phyloP scores from a whole-genome alignment of 2,329 filamentous ascomycete genomes.

The Colletotrichum chlorophyti region DNA sequence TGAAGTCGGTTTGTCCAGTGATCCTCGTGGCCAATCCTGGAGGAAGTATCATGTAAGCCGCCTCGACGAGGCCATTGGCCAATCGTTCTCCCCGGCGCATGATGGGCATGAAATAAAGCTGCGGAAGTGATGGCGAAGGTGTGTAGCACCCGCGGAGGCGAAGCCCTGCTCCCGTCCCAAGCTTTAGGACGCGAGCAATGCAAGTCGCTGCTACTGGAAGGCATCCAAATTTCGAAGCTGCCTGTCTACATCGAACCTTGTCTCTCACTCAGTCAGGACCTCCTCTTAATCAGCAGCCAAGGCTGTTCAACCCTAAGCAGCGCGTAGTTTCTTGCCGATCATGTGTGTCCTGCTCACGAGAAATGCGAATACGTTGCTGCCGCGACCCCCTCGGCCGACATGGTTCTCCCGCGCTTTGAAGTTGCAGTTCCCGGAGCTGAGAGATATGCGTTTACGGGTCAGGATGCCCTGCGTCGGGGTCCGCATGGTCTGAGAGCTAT shows the following conservation, averaged over 20 bases:
- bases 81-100: too few relatives aligned
- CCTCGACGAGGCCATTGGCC: too few relatives aligned
- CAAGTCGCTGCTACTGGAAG: too few relatives aligned
- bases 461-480: background rate
- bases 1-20: too few relatives aligned
- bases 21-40: background rate
- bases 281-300: too few relatives aligned
- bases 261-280: too few relatives aligned
- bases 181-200: background rate
- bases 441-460: too few relatives aligned
- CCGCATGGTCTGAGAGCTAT: background rate
- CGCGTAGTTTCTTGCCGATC: too few relatives aligned
- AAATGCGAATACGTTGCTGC: background rate
- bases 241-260: background rate
- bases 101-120: slow-evolving; percentile 11
- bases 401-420: background rate
- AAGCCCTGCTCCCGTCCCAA: slow-evolving; percentile 3
- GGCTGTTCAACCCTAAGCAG: too few relatives aligned
- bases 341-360: too few relatives aligned
- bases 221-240: too few relatives aligned
- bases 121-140: background rate
- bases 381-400: background rate
- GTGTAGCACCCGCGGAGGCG: slow-evolving; percentile 15
- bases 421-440: background rate
- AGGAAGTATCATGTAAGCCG: too few relatives aligned